phyloP scores from a whole-genome alignment of 2,329 filamentous ascomycete species.

The Zymoseptoria pseudotritici region DNA sequence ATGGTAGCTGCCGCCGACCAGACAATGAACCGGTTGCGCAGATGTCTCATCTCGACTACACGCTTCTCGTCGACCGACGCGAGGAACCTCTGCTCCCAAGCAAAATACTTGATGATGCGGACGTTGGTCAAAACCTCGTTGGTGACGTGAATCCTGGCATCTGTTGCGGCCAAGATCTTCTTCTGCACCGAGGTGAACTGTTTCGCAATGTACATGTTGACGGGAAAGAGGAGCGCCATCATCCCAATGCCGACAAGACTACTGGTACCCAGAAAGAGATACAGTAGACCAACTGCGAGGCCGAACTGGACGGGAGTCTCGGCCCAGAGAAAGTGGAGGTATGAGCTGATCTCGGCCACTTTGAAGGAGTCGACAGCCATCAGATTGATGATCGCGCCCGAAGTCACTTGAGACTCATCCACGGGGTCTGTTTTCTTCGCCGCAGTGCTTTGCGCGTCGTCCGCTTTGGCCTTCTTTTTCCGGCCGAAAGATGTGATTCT shows the following conservation, averaged over 20 bases:
- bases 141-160: conserved; percentile 90
- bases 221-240: conserved; percentile 79
- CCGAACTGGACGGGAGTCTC: conserved; percentile 81
- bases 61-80: conserved; percentile 85
- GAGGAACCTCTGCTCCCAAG: conserved; percentile 90
- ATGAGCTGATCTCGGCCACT: conserved; percentile 87
- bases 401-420: conserved; percentile 66
- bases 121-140: conserved; percentile 98
- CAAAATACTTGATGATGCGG: conserved; percentile 98
- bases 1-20: conserved; percentile 89
- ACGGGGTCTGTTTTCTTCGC: conserved; percentile 18
- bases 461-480: conserved; percentile 45
- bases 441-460: conserved; percentile 30
- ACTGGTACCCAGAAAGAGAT: conserved; percentile 82
- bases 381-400: conserved; percentile 97
- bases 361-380: conserved; percentile 99
- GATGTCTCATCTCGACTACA: conserved; percentile 63
- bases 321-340: conserved; percentile 92
- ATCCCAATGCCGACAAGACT: conserved; percentile 88
- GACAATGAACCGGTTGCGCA: conserved; percentile 77
- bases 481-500: conserved; percentile 51
- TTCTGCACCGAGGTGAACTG: conserved; percentile 84
- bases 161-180: conserved; percentile 83
- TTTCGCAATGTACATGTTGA: conserved; percentile 83
- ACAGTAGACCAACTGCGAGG: conserved; percentile 73